Evolutionary conservation across 805 yeast genomes (phyloP).

Genomic region (Maudiozyma bulderi): DNA sequence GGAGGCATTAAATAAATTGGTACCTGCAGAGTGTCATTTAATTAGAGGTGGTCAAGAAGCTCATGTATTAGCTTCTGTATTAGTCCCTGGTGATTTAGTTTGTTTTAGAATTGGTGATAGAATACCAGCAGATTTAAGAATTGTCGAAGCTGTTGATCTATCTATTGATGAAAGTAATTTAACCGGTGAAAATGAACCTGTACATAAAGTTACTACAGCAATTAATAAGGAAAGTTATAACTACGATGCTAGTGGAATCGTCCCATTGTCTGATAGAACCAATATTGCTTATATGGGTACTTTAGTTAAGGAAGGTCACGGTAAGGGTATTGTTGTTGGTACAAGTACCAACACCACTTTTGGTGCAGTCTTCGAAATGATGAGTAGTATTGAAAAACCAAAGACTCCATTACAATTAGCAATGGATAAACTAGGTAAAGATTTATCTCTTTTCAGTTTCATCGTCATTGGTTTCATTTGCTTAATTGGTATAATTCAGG

Average conservation of each 20-base stretch:
- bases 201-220: conserved; percentile 48
- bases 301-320: conserved; percentile 91
- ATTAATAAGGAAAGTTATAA: conserved; percentile 27
- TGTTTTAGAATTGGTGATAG: conserved; percentile 88
- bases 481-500: conserved; percentile 80
- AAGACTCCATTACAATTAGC: conserved; percentile 93
- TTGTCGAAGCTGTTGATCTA: conserved; percentile 68
- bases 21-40: conserved; percentile 93
- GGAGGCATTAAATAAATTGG: conserved; percentile 84
- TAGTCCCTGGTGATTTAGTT: conserved; percentile 95
- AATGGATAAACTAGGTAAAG: conserved; percentile 93
- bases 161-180: conserved; percentile 87
- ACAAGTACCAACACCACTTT: conserved; percentile 86
- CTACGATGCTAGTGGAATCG: conserved; percentile 26
- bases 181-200: conserved; percentile 93
- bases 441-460: conserved; percentile 76
- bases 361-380: conserved; percentile 92
- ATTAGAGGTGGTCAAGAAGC: conserved; percentile 73
- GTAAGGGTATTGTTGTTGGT: conserved; percentile 84
- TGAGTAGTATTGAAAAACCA: conserved; percentile 91
- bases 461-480: conserved; percentile 87
- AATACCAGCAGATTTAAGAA: conserved; percentile 89
- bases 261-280: conserved; percentile 58
- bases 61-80: conserved; percentile 71
- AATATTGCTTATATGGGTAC: conserved; percentile 96